A percentile compares a stretch with the other conserved stretches of the same genome.
Evolutionary conservation across 768 basidiomycete species (phyloP).

Genomic region (Postia placenta): DNA sequence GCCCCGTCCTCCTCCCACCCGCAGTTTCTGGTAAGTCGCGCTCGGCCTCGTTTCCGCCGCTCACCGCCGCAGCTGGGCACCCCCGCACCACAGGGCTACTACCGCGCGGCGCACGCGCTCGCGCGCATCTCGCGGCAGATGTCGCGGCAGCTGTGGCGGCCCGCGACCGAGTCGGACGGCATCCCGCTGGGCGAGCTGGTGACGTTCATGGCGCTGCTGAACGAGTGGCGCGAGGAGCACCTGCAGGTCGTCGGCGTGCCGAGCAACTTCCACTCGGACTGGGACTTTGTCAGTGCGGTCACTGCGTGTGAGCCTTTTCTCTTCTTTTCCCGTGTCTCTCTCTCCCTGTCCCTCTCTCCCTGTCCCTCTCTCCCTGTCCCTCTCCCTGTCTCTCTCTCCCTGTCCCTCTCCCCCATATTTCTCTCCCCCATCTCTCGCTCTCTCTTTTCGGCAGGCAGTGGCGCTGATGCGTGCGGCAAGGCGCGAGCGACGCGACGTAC

Average conservation of each 20-base stretch:
- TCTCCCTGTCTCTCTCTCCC: conserved; percentile 4
- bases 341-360: too few relatives aligned
- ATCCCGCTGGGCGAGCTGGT: conserved; percentile 63
- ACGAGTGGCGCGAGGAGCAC: conserved; percentile 71
- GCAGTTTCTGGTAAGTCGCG: conserved; percentile 61
- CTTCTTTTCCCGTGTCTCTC: background rate
- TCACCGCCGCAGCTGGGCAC: conserved; percentile 3
- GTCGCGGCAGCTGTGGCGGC: conserved; percentile 76
- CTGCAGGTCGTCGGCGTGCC: conserved; percentile 82
- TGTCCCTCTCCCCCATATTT: too few relatives aligned
- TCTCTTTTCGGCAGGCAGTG: too few relatives aligned
- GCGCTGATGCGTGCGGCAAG: conserved; percentile 44
- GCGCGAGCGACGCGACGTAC: conserved; percentile 83
- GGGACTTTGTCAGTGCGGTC: conserved; percentile 86
- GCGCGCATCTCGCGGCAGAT: conserved; percentile 79
- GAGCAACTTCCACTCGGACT: conserved; percentile 72
- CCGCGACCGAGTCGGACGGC: conserved; percentile 69
- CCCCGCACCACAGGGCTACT: conserved; percentile 57
- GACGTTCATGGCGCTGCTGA: conserved; percentile 48
- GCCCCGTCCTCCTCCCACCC: background rate
- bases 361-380: too few relatives aligned
- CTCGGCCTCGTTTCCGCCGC: conserved; percentile 5
- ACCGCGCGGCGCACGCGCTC: conserved; percentile 76
- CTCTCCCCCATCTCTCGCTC: too few relatives aligned
- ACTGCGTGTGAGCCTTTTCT: conserved; percentile 43